Base-by-base conservation (phyloP, 768 basidiomycete genomes). In the Agaricus blazei region DNA sequence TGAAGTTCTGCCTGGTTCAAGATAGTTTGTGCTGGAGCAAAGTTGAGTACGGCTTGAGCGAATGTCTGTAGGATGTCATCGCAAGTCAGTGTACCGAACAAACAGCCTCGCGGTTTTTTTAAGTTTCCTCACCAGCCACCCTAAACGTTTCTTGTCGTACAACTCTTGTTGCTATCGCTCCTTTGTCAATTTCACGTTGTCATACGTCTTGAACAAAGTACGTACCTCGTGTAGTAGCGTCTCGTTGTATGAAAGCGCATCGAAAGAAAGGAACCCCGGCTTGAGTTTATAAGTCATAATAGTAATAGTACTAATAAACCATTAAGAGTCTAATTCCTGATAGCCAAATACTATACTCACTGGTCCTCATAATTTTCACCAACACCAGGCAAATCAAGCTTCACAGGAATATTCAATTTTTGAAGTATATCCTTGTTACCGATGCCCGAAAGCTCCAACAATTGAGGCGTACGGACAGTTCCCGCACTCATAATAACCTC, bases 381-480 rank as follows among this genome's bases (percentile, higher is more conserved):
- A 47, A 86, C 83, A 48, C 82, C 84, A 9, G 82, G 81, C 2
- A 84, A 72, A 44, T 78, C 75, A 29, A 75, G 61, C 24, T 71
- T 67, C 9, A 81, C 73, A 9, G 67, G 53, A 36, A 87, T 74
- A 9, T 72, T 74, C 12, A 72, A 77, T 7, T 68, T 68, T 24
- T 72, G 59, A 34, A 87, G 68, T 2, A 83, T 74, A 53, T 80
- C 77, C 51, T 64, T 63, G 2, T 82, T 79, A 0, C 85, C 85
- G 42, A 87, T 74, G 52, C 85, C 85, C 48, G 80, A 82, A 7
- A 76, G 70, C 69, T 81, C 68, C n/a, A 87, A 69, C n/a, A 85
- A 69, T 7, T 81, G 77, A 3, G 84, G 79, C 49, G 72, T 77
- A 26, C 80, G 79, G 47, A 79, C 68, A 7, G 78, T 70, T 49